Evolutionary conservation across 2,329 filamentous ascomycete species (phyloP), one percentile per base, ranked within the genome.

Genomic region (Neonectria punicea): DNA sequence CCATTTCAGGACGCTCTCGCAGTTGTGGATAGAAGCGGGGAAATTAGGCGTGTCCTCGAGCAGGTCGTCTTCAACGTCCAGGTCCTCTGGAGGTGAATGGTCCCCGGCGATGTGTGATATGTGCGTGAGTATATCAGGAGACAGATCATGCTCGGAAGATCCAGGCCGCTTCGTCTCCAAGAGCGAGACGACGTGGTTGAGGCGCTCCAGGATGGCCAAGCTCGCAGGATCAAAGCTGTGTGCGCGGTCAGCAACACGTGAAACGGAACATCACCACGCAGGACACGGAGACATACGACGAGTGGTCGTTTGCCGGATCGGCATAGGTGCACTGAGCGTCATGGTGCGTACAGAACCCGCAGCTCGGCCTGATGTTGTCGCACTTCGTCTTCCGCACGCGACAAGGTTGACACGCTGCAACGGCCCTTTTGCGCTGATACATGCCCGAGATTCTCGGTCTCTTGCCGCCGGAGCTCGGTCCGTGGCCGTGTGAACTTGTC

Each of bases 381-480:
- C 65, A 67, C 20, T 67, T 67, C 11, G 65, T 67, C 53, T 67
- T 67, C 14, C 65, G 54, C 13, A 58, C 30, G 28, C 65, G 47
- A 36, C 65, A 67, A 4, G 61, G 53, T 16, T 67, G 61, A 14
- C 65, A 67, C 2, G 65, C 65, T 2, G 65, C 53, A 34, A 67
- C 53, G 13, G 65, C 53, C 13, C 65, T 44, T 32, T 67, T 67
- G n/a, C 65, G 65, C 6, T 67, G 61, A 36, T 67, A 67, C 41
- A 61, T 49, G 34, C 39, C 47, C 4, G 65, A 58, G 2, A 49
- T 49, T n/a, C 65, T 54, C 2, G 49, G 57, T 25, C 65, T 60
- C 47, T 66, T 66, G 9, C 56, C 47, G 2, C 61, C 53, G 2
- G 53, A 18, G n/a, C 18, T 22, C n/a, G 41, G 18, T 13, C 14